phyloP scores from a whole-genome alignment of 768 basidiomycete genomes.

The Lactarius vividus region DNA sequence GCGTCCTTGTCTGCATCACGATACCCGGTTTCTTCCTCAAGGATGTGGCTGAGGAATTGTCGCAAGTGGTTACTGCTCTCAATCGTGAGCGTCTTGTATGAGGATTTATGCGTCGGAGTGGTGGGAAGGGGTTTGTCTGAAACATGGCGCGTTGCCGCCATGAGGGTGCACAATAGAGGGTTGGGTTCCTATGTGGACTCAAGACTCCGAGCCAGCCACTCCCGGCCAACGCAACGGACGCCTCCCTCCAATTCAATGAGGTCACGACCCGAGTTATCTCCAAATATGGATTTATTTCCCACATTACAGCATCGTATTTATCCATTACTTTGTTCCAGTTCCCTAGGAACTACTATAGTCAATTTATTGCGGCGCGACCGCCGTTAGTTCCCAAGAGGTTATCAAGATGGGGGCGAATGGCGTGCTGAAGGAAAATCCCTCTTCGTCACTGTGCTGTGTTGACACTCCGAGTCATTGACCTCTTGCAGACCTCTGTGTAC shows the following conservation, averaged over 20 bases:
- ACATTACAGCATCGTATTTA: neutral
- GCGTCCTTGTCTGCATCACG: conserved; percentile 17
- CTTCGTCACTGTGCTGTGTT: no score
- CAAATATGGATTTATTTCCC: conserved; percentile 2
- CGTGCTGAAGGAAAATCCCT: no score
- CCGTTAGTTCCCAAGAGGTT: no score
- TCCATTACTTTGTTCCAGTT: no score
- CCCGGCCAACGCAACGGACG: neutral
- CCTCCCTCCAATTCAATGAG: neutral
- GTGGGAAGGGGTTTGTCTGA: neutral
- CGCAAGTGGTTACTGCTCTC: conserved; percentile 19
- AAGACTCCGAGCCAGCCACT: conserved; percentile 1
- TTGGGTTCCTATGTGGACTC: neutral
- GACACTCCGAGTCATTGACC: no score
- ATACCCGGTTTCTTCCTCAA: conserved; percentile 23
- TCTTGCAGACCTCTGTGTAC: no score
- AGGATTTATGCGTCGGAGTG: neutral
- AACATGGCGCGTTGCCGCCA: conserved; percentile 12
- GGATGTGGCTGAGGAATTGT: conserved; percentile 7
- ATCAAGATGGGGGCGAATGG: no score
- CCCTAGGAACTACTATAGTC: no score
- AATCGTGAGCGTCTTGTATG: conserved; percentile 12
- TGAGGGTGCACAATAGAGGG: conserved; percentile 1
- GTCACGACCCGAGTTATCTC: conserved; percentile 5
- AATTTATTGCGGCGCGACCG: no score